Evolutionary conservation across 768 basidiomycete species (phyloP).

Genomic region (Mycena metata): DNA sequence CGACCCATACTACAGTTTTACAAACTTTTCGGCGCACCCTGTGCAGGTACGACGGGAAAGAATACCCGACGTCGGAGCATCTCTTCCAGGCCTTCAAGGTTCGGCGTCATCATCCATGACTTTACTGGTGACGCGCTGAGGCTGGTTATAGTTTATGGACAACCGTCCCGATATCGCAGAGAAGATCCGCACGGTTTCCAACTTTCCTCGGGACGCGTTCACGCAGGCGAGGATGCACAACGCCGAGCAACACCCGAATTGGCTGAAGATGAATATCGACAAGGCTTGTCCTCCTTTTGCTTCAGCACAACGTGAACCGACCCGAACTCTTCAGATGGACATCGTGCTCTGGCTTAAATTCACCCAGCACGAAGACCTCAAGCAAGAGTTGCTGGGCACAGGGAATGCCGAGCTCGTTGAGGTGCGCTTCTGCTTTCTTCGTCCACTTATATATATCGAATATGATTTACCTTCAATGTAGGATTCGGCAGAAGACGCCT

Average conservation of each 20-base stretch:
- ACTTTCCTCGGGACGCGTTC: background rate
- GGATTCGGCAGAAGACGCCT: background rate
- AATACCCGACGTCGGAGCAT: constrained; percentile 63
- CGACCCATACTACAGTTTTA: background rate
- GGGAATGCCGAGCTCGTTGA: constrained; percentile 2
- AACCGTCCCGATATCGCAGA: constrained; percentile 5
- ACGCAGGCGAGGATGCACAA: background rate
- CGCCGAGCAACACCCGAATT: constrained; percentile 1
- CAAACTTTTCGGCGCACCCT: constrained; percentile 44
- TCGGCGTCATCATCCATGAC: background rate
- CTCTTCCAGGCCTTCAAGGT: constrained; percentile 62
- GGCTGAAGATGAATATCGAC: constrained; percentile 13
- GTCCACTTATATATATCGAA: too few species aligned
- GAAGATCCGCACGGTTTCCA: constrained; percentile 8
- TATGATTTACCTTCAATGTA: background rate
- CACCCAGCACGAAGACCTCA: constrained; percentile 3
- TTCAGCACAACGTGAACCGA: background rate
- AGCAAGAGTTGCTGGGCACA: background rate
- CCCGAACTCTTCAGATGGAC: background rate
- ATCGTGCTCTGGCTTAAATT: constrained; percentile 4
- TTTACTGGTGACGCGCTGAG: background rate
- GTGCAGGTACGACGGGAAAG: constrained; percentile 54
- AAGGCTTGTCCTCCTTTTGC: background rate
- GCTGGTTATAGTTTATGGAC: constrained; percentile 5
- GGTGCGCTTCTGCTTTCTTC: background rate